Percentiles rank a stretch among this genome's conserved stretches.
Evolutionary conservation across 1,284 basidiomycete species (phyloP).

Genomic region (Taiwanofungus camphoratus): DNA sequence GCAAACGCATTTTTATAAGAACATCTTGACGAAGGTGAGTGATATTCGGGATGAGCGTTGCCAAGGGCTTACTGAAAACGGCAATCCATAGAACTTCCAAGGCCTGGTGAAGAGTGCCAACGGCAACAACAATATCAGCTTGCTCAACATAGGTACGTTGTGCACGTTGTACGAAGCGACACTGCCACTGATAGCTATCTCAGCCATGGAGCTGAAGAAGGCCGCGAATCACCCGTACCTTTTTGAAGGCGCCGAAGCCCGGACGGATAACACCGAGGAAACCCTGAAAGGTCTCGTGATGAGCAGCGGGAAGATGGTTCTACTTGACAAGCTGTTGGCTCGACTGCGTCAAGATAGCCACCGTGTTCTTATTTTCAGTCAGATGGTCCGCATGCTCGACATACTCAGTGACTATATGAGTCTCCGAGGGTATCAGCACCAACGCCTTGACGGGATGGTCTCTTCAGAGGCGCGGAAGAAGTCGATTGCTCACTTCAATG

Average conservation of each 20-base stretch:
- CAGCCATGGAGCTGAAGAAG: slow-evolving; percentile 95
- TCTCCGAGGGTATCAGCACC: slow-evolving; percentile 80
- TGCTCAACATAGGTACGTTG: slow-evolving; percentile 82
- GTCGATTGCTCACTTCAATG: slow-evolving; percentile 76
- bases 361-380: slow-evolving; percentile 97
- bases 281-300: slow-evolving; percentile 94
- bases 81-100: slow-evolving; percentile 75
- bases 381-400: slow-evolving; percentile 99
- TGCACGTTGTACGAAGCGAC: background rate
- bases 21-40: slow-evolving; percentile 89
- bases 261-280: slow-evolving; percentile 75
- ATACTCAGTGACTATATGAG: slow-evolving; percentile 97
- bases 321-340: slow-evolving; percentile 90
- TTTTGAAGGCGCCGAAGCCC: slow-evolving; percentile 91
- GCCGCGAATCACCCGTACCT: slow-evolving; percentile 98
- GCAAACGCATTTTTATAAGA: slow-evolving; percentile 99
- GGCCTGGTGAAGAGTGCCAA: slow-evolving; percentile 86
- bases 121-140: slow-evolving; percentile 81
- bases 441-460: slow-evolving; percentile 73
- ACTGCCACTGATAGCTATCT: slow-evolving; percentile 50
- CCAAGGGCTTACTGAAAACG: slow-evolving; percentile 6
- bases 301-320: slow-evolving; percentile 97
- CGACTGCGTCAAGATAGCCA: slow-evolving; percentile 90
- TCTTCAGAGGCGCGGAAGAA: slow-evolving; percentile 81
- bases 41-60: slow-evolving; percentile 4